Evolutionary conservation across 495 filamentous ascomycete genomes (phyloP), one percentile per base, ranked within the genome.

Genomic region (Xylaria acuta): DNA sequence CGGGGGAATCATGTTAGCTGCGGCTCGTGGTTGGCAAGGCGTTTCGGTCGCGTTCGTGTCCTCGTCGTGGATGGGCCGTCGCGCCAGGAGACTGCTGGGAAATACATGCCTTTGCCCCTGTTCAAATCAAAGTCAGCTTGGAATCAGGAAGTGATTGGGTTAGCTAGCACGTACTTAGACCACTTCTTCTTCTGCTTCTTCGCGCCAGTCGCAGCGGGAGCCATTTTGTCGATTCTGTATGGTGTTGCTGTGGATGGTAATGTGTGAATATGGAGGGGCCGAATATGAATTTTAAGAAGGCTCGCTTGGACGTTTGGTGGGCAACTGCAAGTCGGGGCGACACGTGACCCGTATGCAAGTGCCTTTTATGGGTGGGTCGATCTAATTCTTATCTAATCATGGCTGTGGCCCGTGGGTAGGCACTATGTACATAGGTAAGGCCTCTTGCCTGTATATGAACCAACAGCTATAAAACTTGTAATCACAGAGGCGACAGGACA

Each of bases 141-240:
- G 72, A 45, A 36, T 67, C 47, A 66, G 38, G 16, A 49, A 34
- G 12, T 53, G 14, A 58, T 54, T 58, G 30, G 34, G 62, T 60
- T 41, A 25, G 51, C 2, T 20, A 5, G 12, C 63, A 78, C 77
- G 25, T 78, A 97, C 93, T 98, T 99, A 78, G 95, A 97, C 95
- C 95, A 98, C 95, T 98, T 97, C 94, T 98, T 98, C 93, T 97
- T 97, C 84, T 95, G 93, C 89, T 97, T 97, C 91, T 97, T 97
- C 83, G 92, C 93, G 82, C 93, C 94, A 84, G 92, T 85, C 84
- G 90, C 88, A 85, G 92, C 90, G 85, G 93, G 92, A 80, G 93
- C 92, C 92, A 86, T 86, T 77, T 83, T 86, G 80, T 77, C 80
- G 71, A 68, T 73, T 78, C 72, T 81, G 71, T 81, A 74, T 81